Percentiles rank a stretch among this genome's conserved stretches.
phyloP scores from a whole-genome alignment of 345 rosid genomes.

The Noccaea bulbosa region DNA sequence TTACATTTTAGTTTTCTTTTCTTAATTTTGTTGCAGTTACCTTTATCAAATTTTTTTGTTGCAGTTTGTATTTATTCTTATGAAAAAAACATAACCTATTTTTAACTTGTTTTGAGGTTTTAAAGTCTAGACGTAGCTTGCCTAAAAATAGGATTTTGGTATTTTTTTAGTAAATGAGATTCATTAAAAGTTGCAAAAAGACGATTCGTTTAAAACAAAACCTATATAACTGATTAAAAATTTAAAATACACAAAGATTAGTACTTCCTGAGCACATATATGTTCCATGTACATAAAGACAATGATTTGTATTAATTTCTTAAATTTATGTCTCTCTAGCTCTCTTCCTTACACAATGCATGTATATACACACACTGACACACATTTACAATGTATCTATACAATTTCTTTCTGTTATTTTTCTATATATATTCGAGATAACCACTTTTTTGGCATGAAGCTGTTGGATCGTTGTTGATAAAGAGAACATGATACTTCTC shows the following conservation, averaged over 20 bases:
- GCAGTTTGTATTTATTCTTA: neutral
- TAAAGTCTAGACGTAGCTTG: neutral
- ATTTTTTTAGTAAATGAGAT: neutral
- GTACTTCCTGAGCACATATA: neutral
- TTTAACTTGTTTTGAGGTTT: neutral
- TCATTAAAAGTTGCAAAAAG: neutral
- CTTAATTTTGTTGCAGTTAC: neutral
- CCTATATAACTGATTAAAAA: neutral
- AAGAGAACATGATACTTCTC: slow-evolving; percentile 19
- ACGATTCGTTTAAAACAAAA: neutral
- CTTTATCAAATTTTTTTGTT: too few relatives aligned
- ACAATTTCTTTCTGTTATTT: neutral
- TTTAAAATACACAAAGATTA: neutral
- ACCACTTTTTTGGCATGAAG: slow-evolving; percentile 15
- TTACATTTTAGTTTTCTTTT: neutral
- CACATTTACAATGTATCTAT: neutral
- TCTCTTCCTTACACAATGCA: neutral
- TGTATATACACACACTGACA: neutral
- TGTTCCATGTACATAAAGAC: slow-evolving; percentile 21
- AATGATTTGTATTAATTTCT: neutral
- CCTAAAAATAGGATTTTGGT: neutral
- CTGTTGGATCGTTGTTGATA: slow-evolving; percentile 23
- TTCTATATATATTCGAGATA: neutral
- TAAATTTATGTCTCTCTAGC: neutral
- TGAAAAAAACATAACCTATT: neutral